Base-by-base conservation (phyloP, 139 green algal genomes). In the Haematococcus lacustris region DNA sequence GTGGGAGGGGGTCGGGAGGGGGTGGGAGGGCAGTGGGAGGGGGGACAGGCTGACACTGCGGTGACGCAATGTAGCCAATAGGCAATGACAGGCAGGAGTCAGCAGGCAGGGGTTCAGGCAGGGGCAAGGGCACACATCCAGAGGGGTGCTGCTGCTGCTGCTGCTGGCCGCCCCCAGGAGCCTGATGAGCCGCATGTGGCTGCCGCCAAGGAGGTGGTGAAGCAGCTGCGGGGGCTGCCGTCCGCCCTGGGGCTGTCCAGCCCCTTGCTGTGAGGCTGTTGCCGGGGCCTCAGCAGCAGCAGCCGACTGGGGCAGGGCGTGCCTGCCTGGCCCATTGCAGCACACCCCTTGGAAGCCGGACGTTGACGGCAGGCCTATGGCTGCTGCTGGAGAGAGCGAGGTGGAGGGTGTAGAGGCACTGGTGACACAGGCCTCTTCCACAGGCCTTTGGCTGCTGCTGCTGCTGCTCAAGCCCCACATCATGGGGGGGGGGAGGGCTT, bases 181-280 rank as follows among this genome's bases (percentile, higher is more conserved):
- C 43, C 38, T n/a, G 91, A 96, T 53, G 92, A 97, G 83, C 80
- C 87, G 0, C 91, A 97, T 81, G 89, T 97, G 26, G 77, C 81
- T 3, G 73, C 73, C 9, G 83, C 71, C 33, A 89, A 87, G 63
- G 32, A 80, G 59, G 51, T 75, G 0, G 82, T 81, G 33, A 63
- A 67, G 9, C 6, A 51, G 9, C 32, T 61, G 5, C 43, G 67
- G 1, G 32, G 47, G 4, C 35, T 64, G 28, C 47, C 32, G 5
- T 43, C 63, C 2, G 4, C 39, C 21, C 39, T 68, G 40, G 75
- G 75, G 5, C 47, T 80, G 23, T 61, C 17, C 3, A 80, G 70
- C 65, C 70, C 70, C 28, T 64, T 80, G 38, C 62, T 79, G 61
- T 79, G 61, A 63, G 30, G 57, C 64, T 26, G 37, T 33, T 25